phyloP scores from a whole-genome alignment of 257 asterid species.

The Solanum tacnaense region DNA sequence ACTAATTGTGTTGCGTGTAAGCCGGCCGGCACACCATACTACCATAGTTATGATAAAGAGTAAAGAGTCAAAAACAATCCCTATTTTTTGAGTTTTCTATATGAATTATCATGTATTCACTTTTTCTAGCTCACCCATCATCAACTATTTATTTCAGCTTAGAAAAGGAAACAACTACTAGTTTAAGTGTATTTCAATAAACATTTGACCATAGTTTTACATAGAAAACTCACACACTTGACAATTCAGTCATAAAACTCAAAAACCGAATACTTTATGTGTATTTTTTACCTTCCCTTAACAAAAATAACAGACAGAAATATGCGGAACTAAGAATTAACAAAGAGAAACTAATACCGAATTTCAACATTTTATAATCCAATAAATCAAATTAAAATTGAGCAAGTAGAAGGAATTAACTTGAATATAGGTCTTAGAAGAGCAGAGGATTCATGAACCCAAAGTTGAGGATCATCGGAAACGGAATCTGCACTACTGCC shows the following conservation, averaged over 20 bases:
- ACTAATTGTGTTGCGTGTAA: not conserved
- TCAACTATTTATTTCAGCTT: not conserved
- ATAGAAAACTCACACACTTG: not conserved
- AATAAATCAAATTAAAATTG: not conserved
- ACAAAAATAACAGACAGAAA: not conserved
- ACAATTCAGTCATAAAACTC: not conserved
- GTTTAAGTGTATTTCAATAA: not conserved
- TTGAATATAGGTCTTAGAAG: slow-evolving; percentile 71
- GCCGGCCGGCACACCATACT: not conserved
- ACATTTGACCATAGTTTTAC: not conserved
- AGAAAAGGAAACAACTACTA: not conserved
- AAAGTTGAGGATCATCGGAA: slow-evolving; percentile 52
- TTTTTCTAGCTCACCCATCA: not conserved
- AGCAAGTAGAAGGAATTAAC: slow-evolving; percentile 14
- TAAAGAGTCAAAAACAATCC: not conserved
- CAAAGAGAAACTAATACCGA: not conserved
- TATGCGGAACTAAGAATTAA: not conserved
- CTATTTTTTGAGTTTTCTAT: not conserved
- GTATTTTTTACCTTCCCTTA: not conserved
- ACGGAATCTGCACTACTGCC: slow-evolving; percentile 58
- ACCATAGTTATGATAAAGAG: not conserved
- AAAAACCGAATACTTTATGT: not conserved
- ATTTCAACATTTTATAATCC: not conserved
- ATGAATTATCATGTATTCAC: not conserved
- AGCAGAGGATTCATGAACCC: slow-evolving; percentile 56